Percentiles rank a stretch among this genome's conserved stretches.
Conservation (phyloP, 2,329 filamentous ascomycete genomes). For the Diaporthe longicolla region DNA sequence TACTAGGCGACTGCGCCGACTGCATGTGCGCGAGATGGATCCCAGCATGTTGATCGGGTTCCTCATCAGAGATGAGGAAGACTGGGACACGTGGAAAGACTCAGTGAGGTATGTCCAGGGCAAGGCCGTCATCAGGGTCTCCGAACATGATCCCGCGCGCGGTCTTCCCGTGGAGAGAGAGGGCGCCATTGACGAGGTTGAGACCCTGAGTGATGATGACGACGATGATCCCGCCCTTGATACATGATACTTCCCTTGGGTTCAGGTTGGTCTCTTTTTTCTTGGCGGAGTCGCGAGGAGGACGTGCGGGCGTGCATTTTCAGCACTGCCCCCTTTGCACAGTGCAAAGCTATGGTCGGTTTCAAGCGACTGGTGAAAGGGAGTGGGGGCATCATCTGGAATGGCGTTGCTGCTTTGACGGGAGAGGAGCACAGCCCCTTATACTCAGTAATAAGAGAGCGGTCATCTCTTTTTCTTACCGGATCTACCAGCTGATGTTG, state of each 20-base stretch:
- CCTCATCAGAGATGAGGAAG: conserved; percentile 83
- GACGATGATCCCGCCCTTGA: conserved; percentile 52
- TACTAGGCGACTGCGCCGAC: conserved; percentile 83
- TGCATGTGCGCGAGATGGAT: conserved; percentile 94
- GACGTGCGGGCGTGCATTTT: background rate
- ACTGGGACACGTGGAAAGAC: conserved; percentile 87
- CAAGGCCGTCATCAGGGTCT: conserved; percentile 88
- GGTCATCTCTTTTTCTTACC: conserved; percentile 56
- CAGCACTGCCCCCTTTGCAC: conserved; percentile 2
- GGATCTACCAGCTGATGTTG: conserved; percentile 47
- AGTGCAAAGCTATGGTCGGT: conserved; percentile 19
- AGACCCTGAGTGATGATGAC: conserved; percentile 82
- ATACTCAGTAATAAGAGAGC: background rate
- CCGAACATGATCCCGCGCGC: conserved; percentile 76
- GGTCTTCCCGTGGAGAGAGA: conserved; percentile 71
- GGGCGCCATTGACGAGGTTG: conserved; percentile 89
- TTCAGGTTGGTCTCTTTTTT: conserved; percentile 8
- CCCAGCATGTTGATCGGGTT: conserved; percentile 98
- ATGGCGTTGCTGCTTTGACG: conserved; percentile 19
- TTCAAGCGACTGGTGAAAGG: background rate
- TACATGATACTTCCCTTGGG: conserved; percentile 31
- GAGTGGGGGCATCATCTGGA: background rate
- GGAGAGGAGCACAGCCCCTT: conserved; percentile 10
- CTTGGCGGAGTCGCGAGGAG: conserved; percentile 15
- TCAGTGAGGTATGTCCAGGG: conserved; percentile 82